Conservation (phyloP, 1,284 basidiomycete genomes). For the Lignosus rhinocerotis region DNA sequence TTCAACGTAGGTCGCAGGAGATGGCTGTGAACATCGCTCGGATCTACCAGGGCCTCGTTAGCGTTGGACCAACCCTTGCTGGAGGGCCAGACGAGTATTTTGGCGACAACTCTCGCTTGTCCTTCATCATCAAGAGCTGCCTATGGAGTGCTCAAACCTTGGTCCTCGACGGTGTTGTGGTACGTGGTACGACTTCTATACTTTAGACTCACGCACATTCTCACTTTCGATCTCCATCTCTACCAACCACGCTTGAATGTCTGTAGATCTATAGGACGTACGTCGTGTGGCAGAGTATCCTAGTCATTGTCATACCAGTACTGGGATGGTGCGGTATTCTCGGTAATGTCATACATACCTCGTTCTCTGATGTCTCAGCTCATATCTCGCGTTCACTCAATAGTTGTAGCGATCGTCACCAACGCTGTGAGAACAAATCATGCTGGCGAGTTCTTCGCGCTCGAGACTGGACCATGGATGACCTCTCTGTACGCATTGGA, state of each 20-base stretch:
- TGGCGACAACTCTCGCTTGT: constrained; percentile 26
- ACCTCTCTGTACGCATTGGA: constrained; percentile 30
- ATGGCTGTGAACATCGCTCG: constrained; percentile 23
- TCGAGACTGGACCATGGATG: constrained; percentile 29
- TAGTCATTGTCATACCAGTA: constrained; percentile 26
- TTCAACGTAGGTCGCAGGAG: constrained; percentile 15
- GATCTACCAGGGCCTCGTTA: constrained; percentile 23
- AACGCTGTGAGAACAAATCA: constrained; percentile 8
- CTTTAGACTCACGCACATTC: too few relatives aligned
- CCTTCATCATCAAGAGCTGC: constrained; percentile 28
- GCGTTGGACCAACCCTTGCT: constrained; percentile 6
- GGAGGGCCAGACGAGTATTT: constrained; percentile 26
- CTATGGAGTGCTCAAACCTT: constrained; percentile 37
- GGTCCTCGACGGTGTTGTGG: constrained; percentile 35
- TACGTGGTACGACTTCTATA: constrained; percentile 14
- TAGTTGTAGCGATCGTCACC: constrained; percentile 7
- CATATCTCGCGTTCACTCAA: background rate
- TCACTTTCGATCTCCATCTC: background rate
- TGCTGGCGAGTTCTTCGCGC: constrained; percentile 19
- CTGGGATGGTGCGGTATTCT: constrained; percentile 27
- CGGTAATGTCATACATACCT: constrained; percentile 7
- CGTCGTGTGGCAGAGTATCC: constrained; percentile 29
- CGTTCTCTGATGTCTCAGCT: background rate
- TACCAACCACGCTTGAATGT: too few relatives aligned
- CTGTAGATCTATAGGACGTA: constrained; percentile 32